Conservation (phyloP, 2,329 filamentous ascomycete species). For the Lecanicillium sp. region DNA sequence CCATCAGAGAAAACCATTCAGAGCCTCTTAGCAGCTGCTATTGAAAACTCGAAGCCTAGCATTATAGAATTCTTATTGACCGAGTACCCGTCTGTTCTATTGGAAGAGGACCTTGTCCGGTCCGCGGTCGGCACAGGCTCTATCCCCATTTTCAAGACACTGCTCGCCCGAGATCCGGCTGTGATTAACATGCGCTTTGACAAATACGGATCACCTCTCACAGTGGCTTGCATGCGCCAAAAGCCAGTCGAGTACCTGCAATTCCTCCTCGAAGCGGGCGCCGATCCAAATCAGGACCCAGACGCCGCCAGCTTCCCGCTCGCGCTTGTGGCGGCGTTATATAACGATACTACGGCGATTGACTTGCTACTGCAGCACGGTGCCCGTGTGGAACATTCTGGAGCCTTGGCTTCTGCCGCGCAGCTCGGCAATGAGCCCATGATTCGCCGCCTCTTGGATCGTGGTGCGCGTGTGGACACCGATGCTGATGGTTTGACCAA, state of each 20-base stretch:
- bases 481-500: neutral
- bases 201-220: conserved; percentile 8
- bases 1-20: too few species aligned
- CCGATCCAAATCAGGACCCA: conserved; percentile 11
- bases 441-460: neutral
- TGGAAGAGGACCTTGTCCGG: conserved; percentile 8
- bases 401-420: neutral
- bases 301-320: conserved; percentile 1
- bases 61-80: conserved; percentile 7
- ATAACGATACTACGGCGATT: neutral
- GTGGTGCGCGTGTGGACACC: neutral
- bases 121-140: conserved; percentile 9
- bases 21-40: neutral
- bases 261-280: conserved; percentile 9
- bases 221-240: conserved; percentile 9
- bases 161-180: conserved; percentile 7
- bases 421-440: neutral
- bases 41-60: neutral
- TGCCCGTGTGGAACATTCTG: neutral
- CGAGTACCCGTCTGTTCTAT: neutral
- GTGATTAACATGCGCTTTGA: conserved; percentile 10
- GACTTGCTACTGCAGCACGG: neutral
- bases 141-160: conserved; percentile 4
- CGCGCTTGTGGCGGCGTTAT: neutral
- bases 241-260: conserved; percentile 6